Evolutionary conservation across 2,329 filamentous ascomycete genomes (phyloP).

Genomic region (Leptodontidium sp.): DNA sequence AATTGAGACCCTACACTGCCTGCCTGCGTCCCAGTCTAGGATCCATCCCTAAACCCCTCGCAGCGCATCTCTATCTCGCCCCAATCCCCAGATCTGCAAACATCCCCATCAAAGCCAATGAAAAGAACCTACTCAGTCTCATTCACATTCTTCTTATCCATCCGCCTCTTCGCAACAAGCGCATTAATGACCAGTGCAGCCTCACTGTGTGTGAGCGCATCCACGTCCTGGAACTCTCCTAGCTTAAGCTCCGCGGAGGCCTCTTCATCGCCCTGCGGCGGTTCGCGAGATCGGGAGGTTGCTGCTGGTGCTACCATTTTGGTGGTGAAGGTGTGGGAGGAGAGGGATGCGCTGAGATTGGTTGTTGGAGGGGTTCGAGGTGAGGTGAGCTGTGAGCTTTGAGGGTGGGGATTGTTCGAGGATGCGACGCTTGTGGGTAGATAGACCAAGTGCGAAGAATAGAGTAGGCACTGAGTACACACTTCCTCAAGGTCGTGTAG

Average conservation of each 20-base stretch:
- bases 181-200: slow-evolving; percentile 92
- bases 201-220: slow-evolving; percentile 91
- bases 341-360: not conserved
- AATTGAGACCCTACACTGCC: not conserved
- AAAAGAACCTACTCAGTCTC: slow-evolving; percentile 76
- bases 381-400: not conserved
- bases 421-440: no score
- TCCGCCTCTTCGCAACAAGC: slow-evolving; percentile 80
- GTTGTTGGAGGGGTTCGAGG: slow-evolving; percentile 5
- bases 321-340: not conserved
- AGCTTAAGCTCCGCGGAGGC: slow-evolving; percentile 82
- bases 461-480: no score
- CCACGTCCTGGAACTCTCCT: slow-evolving; percentile 92
- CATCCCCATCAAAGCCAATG: not conserved
- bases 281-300: slow-evolving; percentile 72
- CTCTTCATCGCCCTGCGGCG: slow-evolving; percentile 83
- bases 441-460: no score
- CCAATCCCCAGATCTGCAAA: not conserved
- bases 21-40: not conserved
- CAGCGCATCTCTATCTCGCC: not conserved
- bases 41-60: not conserved
- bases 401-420: not conserved
- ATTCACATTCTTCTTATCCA: slow-evolving; percentile 82
- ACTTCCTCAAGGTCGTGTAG: not conserved
- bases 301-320: slow-evolving; percentile 42